Conservation (phyloP, 768 basidiomycete genomes). For the Lactarius psammicola region DNA sequence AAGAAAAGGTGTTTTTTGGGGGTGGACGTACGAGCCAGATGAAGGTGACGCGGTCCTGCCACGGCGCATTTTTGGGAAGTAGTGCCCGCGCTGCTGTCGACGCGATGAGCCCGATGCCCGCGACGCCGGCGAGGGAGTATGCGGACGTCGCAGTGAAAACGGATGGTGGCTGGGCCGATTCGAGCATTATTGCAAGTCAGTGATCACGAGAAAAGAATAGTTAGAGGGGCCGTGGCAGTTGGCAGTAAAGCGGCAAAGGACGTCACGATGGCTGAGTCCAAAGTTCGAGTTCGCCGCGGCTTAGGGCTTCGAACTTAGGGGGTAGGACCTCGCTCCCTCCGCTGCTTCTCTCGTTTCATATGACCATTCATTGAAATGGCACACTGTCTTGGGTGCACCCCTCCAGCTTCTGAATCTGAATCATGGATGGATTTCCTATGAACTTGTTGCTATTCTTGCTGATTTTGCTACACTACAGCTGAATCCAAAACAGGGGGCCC, state of each 20-base stretch:
- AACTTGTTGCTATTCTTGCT: too few species aligned
- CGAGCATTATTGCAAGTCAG: conserved; percentile 5
- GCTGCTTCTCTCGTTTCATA: too few species aligned
- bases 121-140: conserved; percentile 61
- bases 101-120: conserved; percentile 49
- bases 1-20: neutral
- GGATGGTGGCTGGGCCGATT: conserved; percentile 14
- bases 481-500: too few species aligned
- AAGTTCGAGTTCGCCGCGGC: neutral
- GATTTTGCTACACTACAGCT: too few species aligned
- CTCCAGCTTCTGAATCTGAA: too few species aligned
- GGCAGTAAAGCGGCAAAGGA: neutral
- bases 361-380: too few species aligned
- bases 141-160: conserved; percentile 62
- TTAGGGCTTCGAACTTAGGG: neutral
- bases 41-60: conserved; percentile 68
- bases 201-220: neutral
- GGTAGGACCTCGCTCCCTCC: neutral
- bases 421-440: too few species aligned
- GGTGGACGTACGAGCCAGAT: conserved; percentile 67
- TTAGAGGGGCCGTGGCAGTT: neutral
- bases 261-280: neutral
- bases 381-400: neutral
- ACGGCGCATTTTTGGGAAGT: conserved; percentile 60
- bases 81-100: conserved; percentile 51